These are phyloP conservation scores for Rhododendron williamsianum DNA, from an alignment of 148 eudicot species.

Conservation along the genomic window DNA sequence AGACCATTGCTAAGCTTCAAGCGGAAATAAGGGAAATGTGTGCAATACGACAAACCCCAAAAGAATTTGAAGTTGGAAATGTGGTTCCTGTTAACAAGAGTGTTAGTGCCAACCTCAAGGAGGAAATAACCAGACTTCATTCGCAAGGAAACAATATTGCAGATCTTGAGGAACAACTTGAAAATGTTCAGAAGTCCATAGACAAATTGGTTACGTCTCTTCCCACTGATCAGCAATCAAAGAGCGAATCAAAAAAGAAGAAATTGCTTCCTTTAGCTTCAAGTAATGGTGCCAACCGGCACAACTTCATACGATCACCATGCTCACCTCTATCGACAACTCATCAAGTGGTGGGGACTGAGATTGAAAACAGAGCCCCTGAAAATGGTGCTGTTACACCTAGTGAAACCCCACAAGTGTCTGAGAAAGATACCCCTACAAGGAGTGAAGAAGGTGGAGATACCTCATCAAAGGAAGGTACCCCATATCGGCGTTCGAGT, in stretches of 20 bases:
- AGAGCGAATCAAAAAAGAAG: conserved; percentile 63
- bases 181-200: conserved; percentile 83
- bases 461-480: conserved; percentile 72
- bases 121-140: conserved; percentile 89
- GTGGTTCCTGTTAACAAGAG: conserved; percentile 65
- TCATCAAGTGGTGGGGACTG: conserved; percentile 60
- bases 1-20: conserved; percentile 88
- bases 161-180: conserved; percentile 85
- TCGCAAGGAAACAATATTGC: conserved; percentile 90
- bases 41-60: conserved; percentile 29
- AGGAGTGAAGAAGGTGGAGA: conserved; percentile 69
- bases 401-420: conserved; percentile 33
- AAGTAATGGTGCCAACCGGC: conserved; percentile 53
- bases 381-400: conserved; percentile 29
- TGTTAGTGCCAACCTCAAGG: conserved; percentile 86
- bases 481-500: conserved; percentile 70
- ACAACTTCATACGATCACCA: conserved; percentile 61
- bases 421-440: conserved; percentile 57
- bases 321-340: conserved; percentile 69
- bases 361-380: conserved; percentile 64
- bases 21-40: conserved; percentile 82
- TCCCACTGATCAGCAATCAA: conserved; percentile 47
- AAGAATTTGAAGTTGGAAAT: conserved; percentile 46
- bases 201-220: conserved; percentile 87
- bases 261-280: conserved; percentile 70